These are phyloP conservation scores for Firmiana major DNA, from an alignment of 345 rosid species.

Conservation along the genomic window DNA sequence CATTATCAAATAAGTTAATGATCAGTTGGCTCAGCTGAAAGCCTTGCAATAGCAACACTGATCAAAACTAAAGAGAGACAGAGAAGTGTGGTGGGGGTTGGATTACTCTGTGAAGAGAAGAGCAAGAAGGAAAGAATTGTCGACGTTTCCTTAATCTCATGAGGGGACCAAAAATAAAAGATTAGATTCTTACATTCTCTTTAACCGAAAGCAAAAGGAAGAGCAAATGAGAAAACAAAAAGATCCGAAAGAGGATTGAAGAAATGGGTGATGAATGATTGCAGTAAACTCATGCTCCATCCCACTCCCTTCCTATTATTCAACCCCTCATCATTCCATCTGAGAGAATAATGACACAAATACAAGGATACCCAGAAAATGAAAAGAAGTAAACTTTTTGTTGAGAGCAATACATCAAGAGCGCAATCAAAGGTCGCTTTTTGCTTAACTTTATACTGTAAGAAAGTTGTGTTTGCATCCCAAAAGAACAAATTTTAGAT, in stretches of 20 bases:
- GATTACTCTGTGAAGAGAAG: slow-evolving; percentile 51
- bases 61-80: neutral
- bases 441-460: slow-evolving; percentile 26
- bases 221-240: slow-evolving; percentile 9
- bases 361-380: slow-evolving; percentile 25
- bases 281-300: slow-evolving; percentile 33
- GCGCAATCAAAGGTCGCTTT: slow-evolving; percentile 58
- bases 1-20: neutral
- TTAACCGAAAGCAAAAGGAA: slow-evolving; percentile 34
- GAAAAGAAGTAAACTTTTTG: slow-evolving; percentile 23
- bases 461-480: slow-evolving; percentile 7
- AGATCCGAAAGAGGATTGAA: slow-evolving; percentile 11
- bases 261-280: slow-evolving; percentile 37
- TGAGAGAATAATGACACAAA: slow-evolving; percentile 28
- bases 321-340: slow-evolving; percentile 40
- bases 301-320: slow-evolving; percentile 27
- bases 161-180: slow-evolving; percentile 37
- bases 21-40: neutral
- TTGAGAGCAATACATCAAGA: slow-evolving; percentile 22
- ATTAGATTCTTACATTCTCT: slow-evolving; percentile 23
- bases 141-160: slow-evolving; percentile 51
- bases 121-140: slow-evolving; percentile 57
- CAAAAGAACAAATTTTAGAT: neutral
- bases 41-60: neutral
- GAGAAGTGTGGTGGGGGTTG: neutral